Evolutionary conservation across 1,284 basidiomycete species (phyloP).

Genomic region (Pseudozyma hubeiensis): DNA sequence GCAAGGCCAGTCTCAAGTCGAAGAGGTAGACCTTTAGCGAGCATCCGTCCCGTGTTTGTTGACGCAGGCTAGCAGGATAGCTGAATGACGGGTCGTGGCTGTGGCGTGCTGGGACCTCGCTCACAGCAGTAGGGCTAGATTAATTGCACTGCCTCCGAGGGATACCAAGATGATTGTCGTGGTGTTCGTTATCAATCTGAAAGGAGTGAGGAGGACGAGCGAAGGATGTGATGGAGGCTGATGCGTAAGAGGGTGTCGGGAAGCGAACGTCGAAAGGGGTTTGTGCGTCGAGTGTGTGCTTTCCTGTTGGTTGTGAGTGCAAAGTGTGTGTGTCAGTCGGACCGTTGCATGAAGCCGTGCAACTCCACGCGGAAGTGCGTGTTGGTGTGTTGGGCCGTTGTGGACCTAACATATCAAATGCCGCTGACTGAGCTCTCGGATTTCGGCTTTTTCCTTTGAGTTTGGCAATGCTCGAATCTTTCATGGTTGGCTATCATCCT

Average conservation of each 20-base stretch:
- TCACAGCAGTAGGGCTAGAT: no score
- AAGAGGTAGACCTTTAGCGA: no score
- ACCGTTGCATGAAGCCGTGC: slow-evolving; percentile 4
- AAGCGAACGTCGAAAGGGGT: neutral
- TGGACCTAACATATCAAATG: no score
- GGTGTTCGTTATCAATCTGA: no score
- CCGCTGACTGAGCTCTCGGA: neutral
- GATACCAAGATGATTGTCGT: no score
- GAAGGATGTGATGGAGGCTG: neutral
- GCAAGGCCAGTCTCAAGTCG: neutral
- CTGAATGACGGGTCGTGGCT: no score
- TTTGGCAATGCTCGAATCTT: neutral
- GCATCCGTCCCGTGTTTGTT: neutral
- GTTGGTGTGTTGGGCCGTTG: neutral
- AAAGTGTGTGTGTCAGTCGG: slow-evolving; percentile 4
- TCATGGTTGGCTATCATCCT: no score
- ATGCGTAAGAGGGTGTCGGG: neutral
- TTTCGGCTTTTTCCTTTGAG: slow-evolving; percentile 12
- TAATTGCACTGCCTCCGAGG: no score
- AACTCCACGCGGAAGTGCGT: slow-evolving; percentile 1
- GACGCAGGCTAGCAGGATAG: no score
- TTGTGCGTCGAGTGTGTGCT: slow-evolving; percentile 9
- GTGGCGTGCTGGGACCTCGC: no score
- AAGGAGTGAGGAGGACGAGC: neutral
- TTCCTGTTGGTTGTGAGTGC: no score